Percentiles rank a stretch among this genome's conserved stretches.
Conservation (phyloP, 768 basidiomycete genomes). For the Tricholoma saponaceum region DNA sequence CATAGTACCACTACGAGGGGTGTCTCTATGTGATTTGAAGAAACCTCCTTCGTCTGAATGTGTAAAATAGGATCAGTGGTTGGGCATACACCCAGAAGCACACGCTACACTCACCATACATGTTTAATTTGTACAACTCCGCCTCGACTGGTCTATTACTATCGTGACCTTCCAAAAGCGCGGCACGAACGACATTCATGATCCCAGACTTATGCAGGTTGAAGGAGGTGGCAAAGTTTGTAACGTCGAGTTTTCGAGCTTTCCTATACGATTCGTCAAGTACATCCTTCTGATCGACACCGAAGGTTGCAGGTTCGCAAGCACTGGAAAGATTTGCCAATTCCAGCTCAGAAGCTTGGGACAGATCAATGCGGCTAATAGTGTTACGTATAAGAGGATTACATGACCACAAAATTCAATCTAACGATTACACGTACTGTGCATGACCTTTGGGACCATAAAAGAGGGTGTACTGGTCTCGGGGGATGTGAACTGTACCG, state of each 20-base stretch:
- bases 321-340: constrained; percentile 19
- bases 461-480: too few relatives aligned
- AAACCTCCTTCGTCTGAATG: constrained; percentile 17
- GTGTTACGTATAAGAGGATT: too few relatives aligned
- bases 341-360: too few relatives aligned
- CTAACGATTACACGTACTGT: too few relatives aligned
- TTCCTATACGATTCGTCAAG: constrained; percentile 41
- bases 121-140: constrained; percentile 43
- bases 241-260: constrained; percentile 36
- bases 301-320: constrained; percentile 38
- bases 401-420: too few relatives aligned
- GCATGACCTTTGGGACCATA: too few relatives aligned
- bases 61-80: too few relatives aligned
- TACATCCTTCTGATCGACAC: constrained; percentile 28
- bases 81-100: too few relatives aligned
- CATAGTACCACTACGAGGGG: constrained; percentile 36
- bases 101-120: constrained; percentile 28
- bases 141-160: constrained; percentile 16
- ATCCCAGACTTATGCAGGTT: constrained; percentile 22
- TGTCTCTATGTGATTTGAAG: constrained; percentile 45
- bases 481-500: too few relatives aligned
- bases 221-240: constrained; percentile 29
- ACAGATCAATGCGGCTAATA: too few relatives aligned
- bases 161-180: constrained; percentile 17
- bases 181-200: constrained; percentile 18